phyloP scores from a whole-genome alignment of 331 rosid species.

The Erythrophleum ivorense region DNA sequence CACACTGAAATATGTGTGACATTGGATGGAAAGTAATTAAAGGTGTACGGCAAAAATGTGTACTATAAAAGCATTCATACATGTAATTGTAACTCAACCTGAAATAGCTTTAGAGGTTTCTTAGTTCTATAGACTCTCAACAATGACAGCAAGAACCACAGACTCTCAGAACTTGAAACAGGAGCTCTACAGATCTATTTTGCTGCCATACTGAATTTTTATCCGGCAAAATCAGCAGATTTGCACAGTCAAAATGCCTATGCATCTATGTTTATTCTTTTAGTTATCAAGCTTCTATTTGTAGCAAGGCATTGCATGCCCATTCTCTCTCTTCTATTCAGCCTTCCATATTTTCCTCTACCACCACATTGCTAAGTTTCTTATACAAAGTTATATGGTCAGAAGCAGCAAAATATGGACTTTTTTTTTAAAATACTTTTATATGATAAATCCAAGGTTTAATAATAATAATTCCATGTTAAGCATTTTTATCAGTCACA shows the following conservation, averaged over 20 bases:
- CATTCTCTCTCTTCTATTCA: constrained; percentile 10
- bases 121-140: constrained; percentile 18
- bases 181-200: not conserved
- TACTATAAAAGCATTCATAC: constrained; percentile 17
- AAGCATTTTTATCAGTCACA: not conserved
- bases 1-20: constrained; percentile 68
- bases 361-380: no score
- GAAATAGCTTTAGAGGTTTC: constrained; percentile 24
- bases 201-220: not conserved
- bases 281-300: constrained; percentile 15
- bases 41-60: not conserved
- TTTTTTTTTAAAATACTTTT: not conserved
- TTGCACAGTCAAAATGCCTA: not conserved
- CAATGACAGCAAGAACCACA: constrained; percentile 3
- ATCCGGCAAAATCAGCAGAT: not conserved
- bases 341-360: no score
- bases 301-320: not conserved
- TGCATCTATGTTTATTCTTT: not conserved
- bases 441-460: not conserved
- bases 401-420: not conserved
- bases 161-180: constrained; percentile 5
- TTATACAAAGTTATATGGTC: not conserved
- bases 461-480: not conserved
- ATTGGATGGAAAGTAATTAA: constrained; percentile 15
- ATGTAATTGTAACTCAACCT: not conserved